Evolutionary conservation across 257 asterid genomes (phyloP).

Genomic region (Fraxinus anomala): DNA sequence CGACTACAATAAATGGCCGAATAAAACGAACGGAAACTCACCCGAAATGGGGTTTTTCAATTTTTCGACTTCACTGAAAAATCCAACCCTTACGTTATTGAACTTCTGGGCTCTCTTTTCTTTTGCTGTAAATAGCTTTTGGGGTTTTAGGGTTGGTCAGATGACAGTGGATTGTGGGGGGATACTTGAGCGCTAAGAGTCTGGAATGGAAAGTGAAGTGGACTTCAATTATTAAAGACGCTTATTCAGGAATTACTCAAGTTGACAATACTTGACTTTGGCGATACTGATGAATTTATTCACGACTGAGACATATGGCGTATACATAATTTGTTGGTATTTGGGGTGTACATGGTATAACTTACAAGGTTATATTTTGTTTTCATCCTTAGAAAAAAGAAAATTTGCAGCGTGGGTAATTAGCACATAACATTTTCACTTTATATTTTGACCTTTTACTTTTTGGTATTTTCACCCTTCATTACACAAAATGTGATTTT

Average conservation of each 20-base stretch:
- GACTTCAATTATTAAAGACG: conserved; percentile 6
- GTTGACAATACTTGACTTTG: conserved; percentile 33
- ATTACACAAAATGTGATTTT: no score
- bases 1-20: background rate
- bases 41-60: background rate
- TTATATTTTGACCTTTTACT: no score
- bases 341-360: background rate
- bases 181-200: conserved; percentile 30
- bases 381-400: no score
- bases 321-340: conserved; percentile 45
- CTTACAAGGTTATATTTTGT: background rate
- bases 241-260: conserved; percentile 27
- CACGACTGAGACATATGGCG: conserved; percentile 6
- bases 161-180: conserved; percentile 23
- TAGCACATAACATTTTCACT: no score
- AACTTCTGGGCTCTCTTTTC: background rate
- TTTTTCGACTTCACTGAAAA: no score
- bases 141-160: conserved; percentile 48
- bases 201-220: conserved; percentile 46
- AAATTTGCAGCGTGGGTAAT: no score
- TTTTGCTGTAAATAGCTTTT: background rate
- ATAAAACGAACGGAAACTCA: conserved; percentile 1
- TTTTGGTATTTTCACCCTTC: no score
- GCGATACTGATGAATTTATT: background rate
- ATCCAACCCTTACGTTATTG: background rate